These are phyloP conservation scores for Ganoderma resinaceum DNA, from an alignment of 1,284 basidiomycete species.

Conservation along the genomic window DNA sequence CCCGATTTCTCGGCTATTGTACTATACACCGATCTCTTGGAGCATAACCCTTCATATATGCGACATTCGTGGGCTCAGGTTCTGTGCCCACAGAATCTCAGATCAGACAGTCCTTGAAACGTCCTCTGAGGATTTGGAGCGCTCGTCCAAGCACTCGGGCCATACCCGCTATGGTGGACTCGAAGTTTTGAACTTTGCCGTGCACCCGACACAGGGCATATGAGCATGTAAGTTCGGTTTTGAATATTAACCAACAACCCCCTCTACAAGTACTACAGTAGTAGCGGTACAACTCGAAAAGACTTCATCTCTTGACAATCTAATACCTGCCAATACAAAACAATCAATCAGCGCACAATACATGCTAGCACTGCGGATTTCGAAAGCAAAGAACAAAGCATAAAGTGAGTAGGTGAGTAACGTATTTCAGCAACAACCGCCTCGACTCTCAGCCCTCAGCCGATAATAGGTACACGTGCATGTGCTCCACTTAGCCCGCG, in stretches of 20 bases:
- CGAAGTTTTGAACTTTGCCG: not conserved
- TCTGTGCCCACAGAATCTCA: not conserved
- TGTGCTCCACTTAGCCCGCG: not conserved
- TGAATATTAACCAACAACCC: not conserved
- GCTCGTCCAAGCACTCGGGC: too few species aligned
- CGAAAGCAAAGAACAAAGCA: constrained; percentile 4
- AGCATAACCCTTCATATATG: not conserved
- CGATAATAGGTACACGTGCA: not conserved
- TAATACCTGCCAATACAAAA: not conserved
- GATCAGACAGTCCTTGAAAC: too few species aligned
- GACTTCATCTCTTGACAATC: not conserved
- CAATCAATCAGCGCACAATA: not conserved
- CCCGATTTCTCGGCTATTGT: not conserved
- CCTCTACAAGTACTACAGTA: not conserved
- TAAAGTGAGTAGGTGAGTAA: constrained; percentile 31
- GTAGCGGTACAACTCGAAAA: not conserved
- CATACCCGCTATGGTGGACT: too few species aligned
- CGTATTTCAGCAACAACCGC: not conserved
- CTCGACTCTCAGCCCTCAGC: too few species aligned
- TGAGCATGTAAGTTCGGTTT: not conserved
- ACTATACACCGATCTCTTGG: not conserved
- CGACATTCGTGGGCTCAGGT: too few species aligned
- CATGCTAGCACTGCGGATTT: not conserved
- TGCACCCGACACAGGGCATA: not conserved
- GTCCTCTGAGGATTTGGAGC: too few species aligned